Evolutionary conservation across 1,139 yeast species (phyloP).

Genomic region (Saccharomyces hybrid): DNA sequence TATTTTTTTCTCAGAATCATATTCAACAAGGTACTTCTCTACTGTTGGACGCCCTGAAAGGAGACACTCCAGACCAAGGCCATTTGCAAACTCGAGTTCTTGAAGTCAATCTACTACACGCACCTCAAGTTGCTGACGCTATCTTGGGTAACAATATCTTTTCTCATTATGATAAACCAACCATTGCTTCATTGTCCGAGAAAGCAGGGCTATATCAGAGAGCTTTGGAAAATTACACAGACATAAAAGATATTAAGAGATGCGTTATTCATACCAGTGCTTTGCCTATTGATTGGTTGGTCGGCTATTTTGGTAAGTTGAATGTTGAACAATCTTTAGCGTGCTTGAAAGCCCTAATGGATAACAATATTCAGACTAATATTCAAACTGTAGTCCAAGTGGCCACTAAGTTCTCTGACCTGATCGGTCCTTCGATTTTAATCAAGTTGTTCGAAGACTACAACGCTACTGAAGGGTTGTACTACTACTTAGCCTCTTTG

Average conservation of each 20-base stretch:
- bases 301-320: slow-evolving; percentile 84
- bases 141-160: slow-evolving; percentile 94
- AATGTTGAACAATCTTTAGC: slow-evolving; percentile 90
- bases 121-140: slow-evolving; percentile 99
- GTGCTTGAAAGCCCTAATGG: slow-evolving; percentile 79
- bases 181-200: slow-evolving; percentile 87
- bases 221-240: slow-evolving; percentile 93
- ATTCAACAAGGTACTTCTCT: slow-evolving; percentile 99
- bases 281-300: slow-evolving; percentile 91
- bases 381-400: slow-evolving; percentile 93
- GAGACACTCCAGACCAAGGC: slow-evolving; percentile 91
- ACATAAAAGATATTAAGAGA: slow-evolving; percentile 89
- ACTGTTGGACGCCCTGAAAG: slow-evolving; percentile 89
- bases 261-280: slow-evolving; percentile 83
- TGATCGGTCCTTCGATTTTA: slow-evolving; percentile 78
- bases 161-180: slow-evolving; percentile 89
- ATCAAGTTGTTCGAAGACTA: slow-evolving; percentile 90
- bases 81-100: slow-evolving; percentile 91
- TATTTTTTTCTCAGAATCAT: slow-evolving; percentile 88
- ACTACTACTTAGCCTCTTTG: slow-evolving; percentile 86
- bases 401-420: slow-evolving; percentile 91
- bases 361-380: slow-evolving; percentile 75
- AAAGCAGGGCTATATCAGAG: slow-evolving; percentile 91
- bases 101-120: slow-evolving; percentile 88
- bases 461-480: slow-evolving; percentile 87